These are phyloP conservation scores for Elsinoe batatas DNA, from an alignment of 2,329 filamentous ascomycete species.

Conservation along the genomic window DNA sequence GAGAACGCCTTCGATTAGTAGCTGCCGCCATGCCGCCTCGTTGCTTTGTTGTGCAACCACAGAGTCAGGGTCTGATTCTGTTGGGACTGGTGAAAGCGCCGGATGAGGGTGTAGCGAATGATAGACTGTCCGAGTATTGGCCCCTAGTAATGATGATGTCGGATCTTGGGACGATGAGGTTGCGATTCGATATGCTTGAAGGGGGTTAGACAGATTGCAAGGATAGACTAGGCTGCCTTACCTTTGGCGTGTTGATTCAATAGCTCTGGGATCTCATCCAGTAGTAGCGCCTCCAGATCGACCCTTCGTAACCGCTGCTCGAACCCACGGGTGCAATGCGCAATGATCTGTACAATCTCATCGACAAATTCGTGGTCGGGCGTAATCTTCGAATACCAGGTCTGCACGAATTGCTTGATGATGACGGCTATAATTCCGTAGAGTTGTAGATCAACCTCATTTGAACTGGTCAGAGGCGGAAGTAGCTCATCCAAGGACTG, in stretches of 20 bases:
- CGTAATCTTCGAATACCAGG: conserved; percentile 90
- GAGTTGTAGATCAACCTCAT: conserved; percentile 84
- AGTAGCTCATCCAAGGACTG: conserved; percentile 69
- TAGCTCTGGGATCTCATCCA: conserved; percentile 81
- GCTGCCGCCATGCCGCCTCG: conserved; percentile 74
- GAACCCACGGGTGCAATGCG: conserved; percentile 77
- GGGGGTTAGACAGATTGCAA: background rate
- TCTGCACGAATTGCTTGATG: conserved; percentile 78
- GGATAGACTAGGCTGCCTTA: conserved; percentile 32
- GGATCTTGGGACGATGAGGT: conserved; percentile 39
- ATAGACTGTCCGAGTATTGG: conserved; percentile 61
- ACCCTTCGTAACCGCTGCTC: conserved; percentile 77
- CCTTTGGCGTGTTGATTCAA: conserved; percentile 71
- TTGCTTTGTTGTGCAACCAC: conserved; percentile 53
- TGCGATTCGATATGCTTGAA: conserved; percentile 63
- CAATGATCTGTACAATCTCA: conserved; percentile 82
- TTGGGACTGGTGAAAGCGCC: conserved; percentile 67
- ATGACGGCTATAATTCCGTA: conserved; percentile 89
- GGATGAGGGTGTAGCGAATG: conserved; percentile 76
- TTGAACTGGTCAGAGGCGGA: conserved; percentile 85
- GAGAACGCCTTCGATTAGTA: conserved; percentile 74
- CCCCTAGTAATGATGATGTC: conserved; percentile 49
- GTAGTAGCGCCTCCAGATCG: conserved; percentile 69
- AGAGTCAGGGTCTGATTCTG: conserved; percentile 35
- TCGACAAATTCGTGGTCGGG: conserved; percentile 79